phyloP scores from a whole-genome alignment of 2,329 filamentous ascomycete genomes.

The Emericellopsis cladophorae region DNA sequence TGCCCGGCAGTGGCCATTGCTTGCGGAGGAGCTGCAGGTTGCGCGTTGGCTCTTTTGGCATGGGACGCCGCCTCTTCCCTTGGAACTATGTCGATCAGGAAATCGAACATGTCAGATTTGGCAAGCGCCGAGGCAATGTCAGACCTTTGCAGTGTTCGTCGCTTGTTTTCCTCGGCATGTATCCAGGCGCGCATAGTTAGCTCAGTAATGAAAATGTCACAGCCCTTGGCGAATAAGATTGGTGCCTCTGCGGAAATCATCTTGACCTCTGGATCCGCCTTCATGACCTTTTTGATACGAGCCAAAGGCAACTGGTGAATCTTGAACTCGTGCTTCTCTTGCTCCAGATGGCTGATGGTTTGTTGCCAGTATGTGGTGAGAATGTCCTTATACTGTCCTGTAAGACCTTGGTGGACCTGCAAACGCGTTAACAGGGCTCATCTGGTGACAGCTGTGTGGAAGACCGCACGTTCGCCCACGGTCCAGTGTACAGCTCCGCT shows the following conservation, averaged over 20 bases:
- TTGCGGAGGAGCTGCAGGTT: conserved; percentile 27
- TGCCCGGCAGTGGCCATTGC: conserved; percentile 35
- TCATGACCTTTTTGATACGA: conserved; percentile 99
- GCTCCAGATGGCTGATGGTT: conserved; percentile 89
- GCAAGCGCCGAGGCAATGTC: conserved; percentile 92
- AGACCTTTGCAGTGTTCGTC: conserved; percentile 84
- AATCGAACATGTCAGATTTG: conserved; percentile 99
- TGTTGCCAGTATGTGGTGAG: conserved; percentile 99
- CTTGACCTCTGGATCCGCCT: conserved; percentile 96
- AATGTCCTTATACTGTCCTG: conserved; percentile 89
- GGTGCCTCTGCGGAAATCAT: conserved; percentile 99
- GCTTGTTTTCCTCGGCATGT: conserved; percentile 97
- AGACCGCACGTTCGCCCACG: conserved; percentile 81
- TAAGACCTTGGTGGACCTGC: conserved; percentile 89
- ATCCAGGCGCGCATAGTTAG: conserved; percentile 99
- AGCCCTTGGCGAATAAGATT: conserved; percentile 95
- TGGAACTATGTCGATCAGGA: conserved; percentile 96
- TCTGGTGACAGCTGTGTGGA: neutral
- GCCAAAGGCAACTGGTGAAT: conserved; percentile 91
- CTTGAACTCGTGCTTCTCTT: conserved; percentile 95
- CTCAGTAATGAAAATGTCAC: conserved; percentile 98
- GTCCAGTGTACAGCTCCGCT: conserved; percentile 85
- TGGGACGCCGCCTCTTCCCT: conserved; percentile 83
- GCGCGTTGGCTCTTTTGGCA: conserved; percentile 58
- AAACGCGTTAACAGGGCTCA: neutral